Percentiles rank a stretch among this genome's conserved stretches.
Conservation (phyloP, 495 filamentous ascomycete genomes). For the Evernia prunastri region DNA sequence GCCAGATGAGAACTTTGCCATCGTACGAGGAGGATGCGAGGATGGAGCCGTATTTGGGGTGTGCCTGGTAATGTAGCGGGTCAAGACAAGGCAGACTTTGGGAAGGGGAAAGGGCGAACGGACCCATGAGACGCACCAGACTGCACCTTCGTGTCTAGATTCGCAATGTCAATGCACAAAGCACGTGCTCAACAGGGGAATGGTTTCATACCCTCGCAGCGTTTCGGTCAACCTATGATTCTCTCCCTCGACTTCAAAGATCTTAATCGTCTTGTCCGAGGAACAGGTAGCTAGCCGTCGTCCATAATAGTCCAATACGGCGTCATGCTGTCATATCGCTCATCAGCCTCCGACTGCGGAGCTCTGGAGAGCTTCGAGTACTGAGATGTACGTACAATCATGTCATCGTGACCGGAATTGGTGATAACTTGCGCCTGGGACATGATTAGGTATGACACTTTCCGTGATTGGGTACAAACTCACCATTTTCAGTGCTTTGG, state of each 20-base stretch:
- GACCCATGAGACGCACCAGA: constrained; percentile 94
- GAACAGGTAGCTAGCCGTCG: constrained; percentile 94
- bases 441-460: constrained; percentile 2
- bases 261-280: constrained; percentile 97
- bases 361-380: constrained; percentile 8
- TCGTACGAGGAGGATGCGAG: constrained; percentile 91
- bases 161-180: constrained; percentile 15
- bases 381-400: constrained; percentile 74
- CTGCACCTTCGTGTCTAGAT: constrained; percentile 81
- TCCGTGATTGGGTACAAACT: background rate
- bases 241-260: constrained; percentile 96
- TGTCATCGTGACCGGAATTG: constrained; percentile 94
- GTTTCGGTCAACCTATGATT: constrained; percentile 87
- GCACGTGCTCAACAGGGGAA: constrained; percentile 10
- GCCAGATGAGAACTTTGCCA: constrained; percentile 97
- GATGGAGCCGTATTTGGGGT: constrained; percentile 97
- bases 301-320: constrained; percentile 96
- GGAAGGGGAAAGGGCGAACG: constrained; percentile 25
- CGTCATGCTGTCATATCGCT: constrained; percentile 67
- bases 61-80: constrained; percentile 49
- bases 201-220: constrained; percentile 69
- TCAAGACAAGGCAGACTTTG: constrained; percentile 1
- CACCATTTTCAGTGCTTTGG: constrained; percentile 18
- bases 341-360: constrained; percentile 12
- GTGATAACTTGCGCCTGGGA: constrained; percentile 74